phyloP scores from a whole-genome alignment of 1,139 yeast genomes.

The Blastobotrys capitulatus region DNA sequence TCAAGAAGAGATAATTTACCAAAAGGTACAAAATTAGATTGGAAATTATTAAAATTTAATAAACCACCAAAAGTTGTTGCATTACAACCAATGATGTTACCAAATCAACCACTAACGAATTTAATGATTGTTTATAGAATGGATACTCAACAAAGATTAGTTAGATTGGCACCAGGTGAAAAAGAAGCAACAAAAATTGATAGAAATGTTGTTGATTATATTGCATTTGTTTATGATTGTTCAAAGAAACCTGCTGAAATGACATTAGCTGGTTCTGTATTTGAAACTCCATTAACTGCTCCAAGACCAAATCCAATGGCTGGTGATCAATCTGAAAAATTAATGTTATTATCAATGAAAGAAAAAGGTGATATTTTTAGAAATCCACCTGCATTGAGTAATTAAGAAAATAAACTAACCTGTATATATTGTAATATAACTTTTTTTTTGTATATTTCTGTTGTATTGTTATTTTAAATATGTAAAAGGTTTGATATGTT shows the following conservation, averaged over 20 bases:
- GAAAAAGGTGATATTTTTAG: conserved; percentile 38
- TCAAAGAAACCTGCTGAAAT: conserved; percentile 51
- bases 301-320: conserved; percentile 33
- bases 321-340: conserved; percentile 23
- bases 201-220: conserved; percentile 62
- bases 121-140: conserved; percentile 76
- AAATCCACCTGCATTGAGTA: conserved; percentile 13
- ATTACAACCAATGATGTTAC: conserved; percentile 64
- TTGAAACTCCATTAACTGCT: conserved; percentile 47
- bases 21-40: conserved; percentile 50
- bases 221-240: conserved; percentile 74
- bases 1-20: conserved; percentile 55
- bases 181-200: conserved; percentile 42
- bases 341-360: conserved; percentile 34
- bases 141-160: conserved; percentile 65
- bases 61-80: conserved; percentile 66
- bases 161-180: conserved; percentile 36
- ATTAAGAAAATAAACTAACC: background rate
- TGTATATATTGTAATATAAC: too few species aligned
- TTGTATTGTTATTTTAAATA: background rate
- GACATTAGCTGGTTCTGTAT: conserved; percentile 71
- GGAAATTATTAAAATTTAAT: conserved; percentile 73
- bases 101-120: conserved; percentile 52
- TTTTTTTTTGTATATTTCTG: background rate
- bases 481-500: too few species aligned